Base-by-base conservation (phyloP, 768 basidiomycete species). In the Pholiota microspora region DNA sequence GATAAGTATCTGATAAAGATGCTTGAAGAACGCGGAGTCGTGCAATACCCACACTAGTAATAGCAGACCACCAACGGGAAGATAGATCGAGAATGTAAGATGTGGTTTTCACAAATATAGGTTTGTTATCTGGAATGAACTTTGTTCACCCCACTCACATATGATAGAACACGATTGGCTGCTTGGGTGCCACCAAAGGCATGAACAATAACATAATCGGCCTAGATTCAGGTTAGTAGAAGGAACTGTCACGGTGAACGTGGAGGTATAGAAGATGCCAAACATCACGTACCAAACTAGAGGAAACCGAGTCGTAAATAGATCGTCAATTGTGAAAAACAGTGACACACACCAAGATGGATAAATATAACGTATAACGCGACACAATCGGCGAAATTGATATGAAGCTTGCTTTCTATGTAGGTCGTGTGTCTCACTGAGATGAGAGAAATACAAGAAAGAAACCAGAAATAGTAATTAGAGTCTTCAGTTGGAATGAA, bases 61-160 rank as follows among this genome's bases (percentile, higher is more conserved):
- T n/a, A n/a, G 69, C 74, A 53, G 76, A 74, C 76, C 79, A 79
- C 38, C 77, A 68, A n/a, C 78, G 80, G 48, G 78, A n/a, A n/a
- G n/a, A n/a, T n/a, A n/a, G 78, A 57, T 80, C 77, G 72, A 27
- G 5, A 13, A 36, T 40, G 31, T 12, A 32, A 45, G 45, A n/a
- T 40, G 24, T 27, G 16, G 42, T 23, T 25, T 16, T 45, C 2
- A 35, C 29, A 15, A 35, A 34, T 12, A 47, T 48, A 25, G 23
- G 7, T 3, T 15, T 46, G 3, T 35, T n/a, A 53, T 31, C 16
- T 35, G 46, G n/a, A 2, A 3, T 36, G 13, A 25, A 70, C 71
- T 69, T 67, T 78, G 78, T 24, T 78, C 73, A 28, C 80, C 79
- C 69, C 72, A 72, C 53, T 72, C 76, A 44, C 80, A 81, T n/a